Conservation (phyloP, 768 basidiomycete genomes). For the Amanita thiersii region DNA sequence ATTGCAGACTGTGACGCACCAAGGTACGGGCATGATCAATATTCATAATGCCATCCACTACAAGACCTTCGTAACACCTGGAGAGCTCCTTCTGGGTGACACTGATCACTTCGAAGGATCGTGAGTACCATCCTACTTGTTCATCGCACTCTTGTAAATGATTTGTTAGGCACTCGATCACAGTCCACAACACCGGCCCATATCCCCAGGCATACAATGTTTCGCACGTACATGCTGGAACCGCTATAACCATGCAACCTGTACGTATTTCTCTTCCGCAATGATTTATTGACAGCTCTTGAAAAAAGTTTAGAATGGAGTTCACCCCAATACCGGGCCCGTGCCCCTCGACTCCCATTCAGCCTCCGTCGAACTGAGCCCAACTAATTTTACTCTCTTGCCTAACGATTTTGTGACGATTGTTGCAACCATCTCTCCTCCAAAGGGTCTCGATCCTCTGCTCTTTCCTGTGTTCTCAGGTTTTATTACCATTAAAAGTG, state of each 20-base stretch:
- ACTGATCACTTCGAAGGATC: slow-evolving; percentile 42
- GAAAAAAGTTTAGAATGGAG: slow-evolving; percentile 22
- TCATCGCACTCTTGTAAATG: no score
- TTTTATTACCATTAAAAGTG: slow-evolving; percentile 38
- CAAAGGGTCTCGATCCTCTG: slow-evolving; percentile 31
- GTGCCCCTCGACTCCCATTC: slow-evolving; percentile 36
- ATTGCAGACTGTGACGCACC: slow-evolving; percentile 38
- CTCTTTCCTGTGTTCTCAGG: slow-evolving; percentile 54
- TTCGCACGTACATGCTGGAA: slow-evolving; percentile 49
- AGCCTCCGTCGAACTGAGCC: slow-evolving; percentile 40
- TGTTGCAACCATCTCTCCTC: slow-evolving; percentile 41
- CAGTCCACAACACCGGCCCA: slow-evolving; percentile 41
- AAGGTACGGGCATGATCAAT: slow-evolving; percentile 49
- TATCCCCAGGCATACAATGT: slow-evolving; percentile 35
- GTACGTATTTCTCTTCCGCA: slow-evolving; percentile 18
- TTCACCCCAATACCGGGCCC: slow-evolving; percentile 37
- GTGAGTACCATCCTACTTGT: slow-evolving; percentile 30
- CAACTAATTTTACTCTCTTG: slow-evolving; percentile 32
- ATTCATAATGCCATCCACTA: slow-evolving; percentile 49
- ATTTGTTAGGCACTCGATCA: slow-evolving; percentile 44
- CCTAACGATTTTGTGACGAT: slow-evolving; percentile 36
- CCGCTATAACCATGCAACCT: slow-evolving; percentile 36
- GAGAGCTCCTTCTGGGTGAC: slow-evolving; percentile 54
- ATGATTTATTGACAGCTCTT: no score
- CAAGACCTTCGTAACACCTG: slow-evolving; percentile 43